Percentiles rank a stretch among this genome's conserved stretches.
phyloP scores from a whole-genome alignment of 768 basidiomycete genomes.

The Psilocybe cyanescens region DNA sequence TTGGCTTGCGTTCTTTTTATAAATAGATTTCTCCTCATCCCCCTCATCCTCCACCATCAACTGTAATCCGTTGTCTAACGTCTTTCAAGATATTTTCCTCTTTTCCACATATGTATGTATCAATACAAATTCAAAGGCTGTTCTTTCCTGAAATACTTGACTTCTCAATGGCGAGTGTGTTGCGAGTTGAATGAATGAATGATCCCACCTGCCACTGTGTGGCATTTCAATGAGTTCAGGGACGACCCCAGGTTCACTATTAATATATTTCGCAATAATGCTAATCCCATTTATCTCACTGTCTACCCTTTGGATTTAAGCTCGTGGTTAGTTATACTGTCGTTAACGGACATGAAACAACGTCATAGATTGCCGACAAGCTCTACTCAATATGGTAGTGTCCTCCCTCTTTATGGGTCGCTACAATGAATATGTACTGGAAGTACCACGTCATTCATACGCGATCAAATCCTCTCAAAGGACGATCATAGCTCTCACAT shows the following conservation, averaged over 20 bases:
- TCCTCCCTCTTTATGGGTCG: neutral
- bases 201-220: neutral
- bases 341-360: too few species aligned
- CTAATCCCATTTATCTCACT: neutral
- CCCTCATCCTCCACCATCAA: neutral
- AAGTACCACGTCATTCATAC: neutral
- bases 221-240: neutral
- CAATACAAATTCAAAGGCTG: neutral
- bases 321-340: neutral
- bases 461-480: neutral
- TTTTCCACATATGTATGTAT: neutral
- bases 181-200: neutral
- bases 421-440: neutral
- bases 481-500: neutral
- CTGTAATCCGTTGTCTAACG: neutral
- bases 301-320: neutral
- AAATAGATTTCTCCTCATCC: neutral
- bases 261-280: neutral
- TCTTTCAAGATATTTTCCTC: neutral
- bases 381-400: neutral
- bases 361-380: too few species aligned
- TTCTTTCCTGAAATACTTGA: neutral
- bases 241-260: neutral
- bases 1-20: neutral
- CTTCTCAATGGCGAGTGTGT: neutral